These are phyloP conservation scores for Calendula officinalis DNA, from an alignment of 129 eudicot species.

Conservation along the genomic window DNA sequence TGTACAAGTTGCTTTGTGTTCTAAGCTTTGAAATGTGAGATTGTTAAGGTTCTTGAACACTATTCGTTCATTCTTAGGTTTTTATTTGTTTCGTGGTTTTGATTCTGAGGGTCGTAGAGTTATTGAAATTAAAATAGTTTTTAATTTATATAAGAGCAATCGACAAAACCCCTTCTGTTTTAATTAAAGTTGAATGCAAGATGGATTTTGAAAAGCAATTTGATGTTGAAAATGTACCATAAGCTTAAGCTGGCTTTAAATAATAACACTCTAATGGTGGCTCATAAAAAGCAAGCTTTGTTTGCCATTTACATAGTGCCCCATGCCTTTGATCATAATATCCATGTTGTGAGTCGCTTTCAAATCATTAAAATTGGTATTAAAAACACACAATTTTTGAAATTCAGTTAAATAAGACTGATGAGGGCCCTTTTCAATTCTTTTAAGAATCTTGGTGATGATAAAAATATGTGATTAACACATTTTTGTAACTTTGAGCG, in stretches of 20 bases:
- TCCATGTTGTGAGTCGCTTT: background rate
- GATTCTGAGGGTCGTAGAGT: constrained; percentile 45
- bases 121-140: constrained; percentile 36
- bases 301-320: constrained; percentile 41
- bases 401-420: background rate
- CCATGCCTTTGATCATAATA: constrained; percentile 27
- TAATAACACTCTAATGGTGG: constrained; percentile 19
- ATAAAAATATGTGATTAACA: constrained; percentile 22
- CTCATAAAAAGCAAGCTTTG: constrained; percentile 49
- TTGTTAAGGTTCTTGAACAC: constrained; percentile 36
- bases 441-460: constrained; percentile 18
- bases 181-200: constrained; percentile 9
- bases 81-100: constrained; percentile 39
- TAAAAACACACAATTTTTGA: no score
- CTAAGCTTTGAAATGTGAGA: constrained; percentile 28
- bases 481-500: constrained; percentile 13
- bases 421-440: no score
- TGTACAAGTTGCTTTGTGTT: constrained; percentile 8
- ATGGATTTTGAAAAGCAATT: constrained; percentile 24
- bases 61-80: constrained; percentile 54
- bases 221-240: constrained; percentile 33
- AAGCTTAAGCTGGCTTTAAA: constrained; percentile 17
- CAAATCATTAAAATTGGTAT: background rate
- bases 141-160: constrained; percentile 21
- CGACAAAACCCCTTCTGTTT: background rate